Conservation (phyloP, 2,329 filamentous ascomycete species). For the Zymoseptoria tritici region DNA sequence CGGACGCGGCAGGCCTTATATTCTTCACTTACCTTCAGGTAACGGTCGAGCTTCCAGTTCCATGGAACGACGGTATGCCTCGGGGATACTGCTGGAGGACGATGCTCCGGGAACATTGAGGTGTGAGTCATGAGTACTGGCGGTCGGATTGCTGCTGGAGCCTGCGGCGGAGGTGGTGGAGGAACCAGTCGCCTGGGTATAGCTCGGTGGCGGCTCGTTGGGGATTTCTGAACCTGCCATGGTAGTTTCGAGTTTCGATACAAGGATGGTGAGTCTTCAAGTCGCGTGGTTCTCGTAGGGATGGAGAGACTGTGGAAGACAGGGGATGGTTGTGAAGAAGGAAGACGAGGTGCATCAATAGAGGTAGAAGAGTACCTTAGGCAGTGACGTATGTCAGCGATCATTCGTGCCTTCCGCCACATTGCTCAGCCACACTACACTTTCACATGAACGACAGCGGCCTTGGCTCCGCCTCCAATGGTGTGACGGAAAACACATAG, state of each 20-base stretch:
- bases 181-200: constrained; percentile 17
- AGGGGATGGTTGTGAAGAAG: neutral
- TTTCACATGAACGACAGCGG: neutral
- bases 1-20: no score
- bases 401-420: neutral
- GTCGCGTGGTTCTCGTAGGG: neutral
- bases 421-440: neutral
- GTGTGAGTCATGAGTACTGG: constrained; percentile 4
- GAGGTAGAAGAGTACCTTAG: no score
- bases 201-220: constrained; percentile 15
- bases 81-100: constrained; percentile 35
- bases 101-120: constrained; percentile 20
- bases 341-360: neutral
- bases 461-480: neutral
- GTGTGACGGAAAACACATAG: no score
- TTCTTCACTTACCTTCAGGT: constrained; percentile 31
- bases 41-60: constrained; percentile 52
- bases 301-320: neutral
- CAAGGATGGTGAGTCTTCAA: neutral
- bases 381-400: neutral
- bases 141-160: constrained; percentile 6
- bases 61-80: constrained; percentile 49
- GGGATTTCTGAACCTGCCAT: constrained; percentile 12
- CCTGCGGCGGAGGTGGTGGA: constrained; percentile 8
- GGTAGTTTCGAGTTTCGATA: constrained; percentile 1